phyloP scores from a whole-genome alignment of 768 basidiomycete species.

The Lactarius pseudohatsudake region DNA sequence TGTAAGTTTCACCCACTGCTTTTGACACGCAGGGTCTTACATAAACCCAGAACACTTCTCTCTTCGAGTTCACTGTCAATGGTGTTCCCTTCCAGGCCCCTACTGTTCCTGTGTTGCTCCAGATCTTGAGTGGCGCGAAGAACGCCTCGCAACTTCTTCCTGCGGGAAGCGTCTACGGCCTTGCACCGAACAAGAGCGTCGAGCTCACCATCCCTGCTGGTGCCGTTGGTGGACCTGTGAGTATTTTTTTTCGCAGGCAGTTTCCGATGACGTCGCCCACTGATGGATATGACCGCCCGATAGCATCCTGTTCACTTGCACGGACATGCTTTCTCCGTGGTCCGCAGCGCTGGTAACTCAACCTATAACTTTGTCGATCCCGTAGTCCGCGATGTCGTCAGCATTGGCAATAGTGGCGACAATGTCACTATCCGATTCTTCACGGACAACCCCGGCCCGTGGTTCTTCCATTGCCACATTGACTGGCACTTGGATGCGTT shows the following conservation, averaged over 20 bases:
- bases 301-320: conserved; percentile 28
- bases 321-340: conserved; percentile 21
- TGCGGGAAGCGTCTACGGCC: conserved; percentile 44
- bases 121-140: conserved; percentile 55
- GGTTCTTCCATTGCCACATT: conserved; percentile 37
- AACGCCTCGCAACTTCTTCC: conserved; percentile 51
- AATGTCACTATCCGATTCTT: conserved; percentile 33
- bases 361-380: conserved; percentile 27
- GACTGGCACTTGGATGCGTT: conserved; percentile 37
- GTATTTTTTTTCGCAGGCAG: not conserved
- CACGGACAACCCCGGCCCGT: conserved; percentile 35
- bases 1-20: conserved; percentile 16
- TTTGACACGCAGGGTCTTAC: not conserved
- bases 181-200: conserved; percentile 48
- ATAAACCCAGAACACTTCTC: conserved; percentile 1
- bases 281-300: not conserved
- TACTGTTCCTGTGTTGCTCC: conserved; percentile 52
- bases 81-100: conserved; percentile 41
- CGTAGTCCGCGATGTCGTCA: conserved; percentile 30
- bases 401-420: conserved; percentile 18
- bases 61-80: conserved; percentile 38
- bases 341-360: conserved; percentile 17
- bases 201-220: conserved; percentile 49
- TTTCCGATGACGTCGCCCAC: not conserved
- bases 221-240: conserved; percentile 35